These are phyloP conservation scores for Alternaria viburni DNA, from an alignment of 2,329 filamentous ascomycete genomes.

Conservation along the genomic window DNA sequence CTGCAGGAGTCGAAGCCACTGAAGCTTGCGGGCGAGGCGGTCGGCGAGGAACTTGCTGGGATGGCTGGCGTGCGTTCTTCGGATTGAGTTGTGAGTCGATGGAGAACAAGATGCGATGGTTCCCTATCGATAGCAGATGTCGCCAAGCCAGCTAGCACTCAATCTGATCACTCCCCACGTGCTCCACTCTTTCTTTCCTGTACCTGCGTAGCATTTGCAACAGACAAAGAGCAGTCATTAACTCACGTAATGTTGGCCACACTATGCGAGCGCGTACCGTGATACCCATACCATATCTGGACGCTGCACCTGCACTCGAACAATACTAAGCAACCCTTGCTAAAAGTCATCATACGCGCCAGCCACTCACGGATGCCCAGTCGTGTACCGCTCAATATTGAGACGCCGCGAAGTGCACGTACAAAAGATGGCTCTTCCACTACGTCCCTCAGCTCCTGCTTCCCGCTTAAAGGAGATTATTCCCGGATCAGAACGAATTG, in stretches of 20 bases:
- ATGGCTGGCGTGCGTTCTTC: conserved; percentile 48
- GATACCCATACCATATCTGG: conserved; percentile 14
- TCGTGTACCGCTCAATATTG: conserved; percentile 7
- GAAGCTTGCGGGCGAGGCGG: conserved; percentile 36
- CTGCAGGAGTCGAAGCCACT: conserved; percentile 46
- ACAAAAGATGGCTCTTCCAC: conserved; percentile 36
- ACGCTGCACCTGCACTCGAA: conserved; percentile 21
- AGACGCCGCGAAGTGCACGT: neutral
- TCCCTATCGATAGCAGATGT: conserved; percentile 5
- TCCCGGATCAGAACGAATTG: conserved; percentile 32
- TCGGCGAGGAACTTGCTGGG: conserved; percentile 43
- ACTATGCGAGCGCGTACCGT: neutral
- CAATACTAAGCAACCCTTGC: conserved; percentile 34
- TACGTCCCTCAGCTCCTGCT: conserved; percentile 27
- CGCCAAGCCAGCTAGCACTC: conserved; percentile 28
- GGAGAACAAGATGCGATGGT: neutral
- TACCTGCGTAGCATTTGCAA: conserved; percentile 1
- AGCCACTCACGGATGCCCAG: conserved; percentile 27
- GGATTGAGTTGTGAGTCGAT: conserved; percentile 24
- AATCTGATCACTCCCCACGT: conserved; percentile 18
- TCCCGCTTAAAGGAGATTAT: conserved; percentile 37
- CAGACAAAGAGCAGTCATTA: conserved; percentile 5
- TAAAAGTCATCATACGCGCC: neutral
- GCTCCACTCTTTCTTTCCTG: conserved; percentile 12
- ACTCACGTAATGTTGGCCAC: neutral